Base-by-base conservation (phyloP, 345 rosid genomes). In the Erodium maritimum region DNA sequence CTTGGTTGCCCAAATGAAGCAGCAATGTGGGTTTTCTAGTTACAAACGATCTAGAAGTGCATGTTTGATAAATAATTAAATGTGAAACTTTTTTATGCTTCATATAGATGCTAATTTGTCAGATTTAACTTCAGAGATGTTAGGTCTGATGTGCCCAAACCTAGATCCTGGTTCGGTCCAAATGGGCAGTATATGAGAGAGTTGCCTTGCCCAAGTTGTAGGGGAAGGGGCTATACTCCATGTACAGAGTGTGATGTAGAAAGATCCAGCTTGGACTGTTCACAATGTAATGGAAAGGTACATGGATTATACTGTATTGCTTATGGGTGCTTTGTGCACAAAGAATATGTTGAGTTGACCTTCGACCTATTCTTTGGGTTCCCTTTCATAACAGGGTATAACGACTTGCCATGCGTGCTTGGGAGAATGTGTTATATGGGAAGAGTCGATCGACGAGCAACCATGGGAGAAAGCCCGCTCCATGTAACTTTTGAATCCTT, bases 391-490 rank as follows among this genome's bases (percentile, higher is more conserved):
- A 64, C 72, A 91, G 97, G 96, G 97, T 61, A 77, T 82, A 66
- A 79, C 82, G 81, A 86, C 88, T 56, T 91, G 97, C 73, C 60
- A 18, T 17, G 82, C 70, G 57, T 91, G 96, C 76, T 80, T 67
- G 58, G 97, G 97, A 17, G 97, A 91, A 58, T 78, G 97, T 67
- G 97, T 91, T 33, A 77, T 86, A 65, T 91, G 97, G 97, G 90
- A 86, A 72, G 97, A 91, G 80, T 84, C 90, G 34, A 84, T 88
- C 25, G 97, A 91, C 50, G 97, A 91, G 71, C 80, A 64, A 65
- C 96, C 96, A 46, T 88, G 97, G 97, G 97, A 91, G 79, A 86
- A 81, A 67, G 97, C 96, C 55, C 87, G 80, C 60, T 91, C 93
- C 24, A 79, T 76, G 97, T 91, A 79, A 66, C 42, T 17, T 73